Evolutionary conservation across 2,329 filamentous ascomycete species (phyloP), one percentile per base, ranked within the genome.

Genomic region (Pseudogymnoascus sp.): DNA sequence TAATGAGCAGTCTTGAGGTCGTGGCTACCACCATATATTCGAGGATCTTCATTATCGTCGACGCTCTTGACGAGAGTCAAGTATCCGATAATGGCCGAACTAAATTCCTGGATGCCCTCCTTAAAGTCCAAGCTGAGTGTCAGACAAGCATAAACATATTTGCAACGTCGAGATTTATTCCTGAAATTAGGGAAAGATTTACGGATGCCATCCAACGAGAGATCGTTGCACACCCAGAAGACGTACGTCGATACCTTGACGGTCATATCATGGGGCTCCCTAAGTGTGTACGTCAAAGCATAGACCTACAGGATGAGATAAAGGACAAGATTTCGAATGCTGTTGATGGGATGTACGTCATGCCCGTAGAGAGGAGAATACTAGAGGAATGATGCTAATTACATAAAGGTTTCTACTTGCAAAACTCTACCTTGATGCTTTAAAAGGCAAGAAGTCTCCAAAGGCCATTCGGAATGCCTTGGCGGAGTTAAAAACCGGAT

Each of bases 271-370:
- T 36, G n/a, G 45, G 63, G 4, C 64, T 69, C 8, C 66, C 64
- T 42, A 25, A 3, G 4, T 67, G 65, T 63, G 62, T 70, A 13
- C n/a, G 4, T 7, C 10, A 60, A 9, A 65, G 64, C n/a, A n/a
- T 12, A 8, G 9, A 63, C 2, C 60, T 72, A 9, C 68, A 68
- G 63, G 40, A 65, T 7, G 63, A 69, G 15, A 66, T 73, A 31
- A 66, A 64, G 6, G n/a, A 18, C 1, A 31, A 27, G 5, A 70
- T 74, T 21, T 45, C 64, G 0, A 61, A 67, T 18, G 59, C 66
- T 7, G 68, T 67, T 0, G 65, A 71, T 45, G 73, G 72, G 63
- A 74, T 74, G 72, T 74, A 64, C 36, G 72, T 69, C 9, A 21
- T 36, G 69, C 70, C 27, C 18, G 15, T 40, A 31, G n/a, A 39